phyloP scores from a whole-genome alignment of 768 basidiomycete genomes.

The Sarcodon sp. region DNA sequence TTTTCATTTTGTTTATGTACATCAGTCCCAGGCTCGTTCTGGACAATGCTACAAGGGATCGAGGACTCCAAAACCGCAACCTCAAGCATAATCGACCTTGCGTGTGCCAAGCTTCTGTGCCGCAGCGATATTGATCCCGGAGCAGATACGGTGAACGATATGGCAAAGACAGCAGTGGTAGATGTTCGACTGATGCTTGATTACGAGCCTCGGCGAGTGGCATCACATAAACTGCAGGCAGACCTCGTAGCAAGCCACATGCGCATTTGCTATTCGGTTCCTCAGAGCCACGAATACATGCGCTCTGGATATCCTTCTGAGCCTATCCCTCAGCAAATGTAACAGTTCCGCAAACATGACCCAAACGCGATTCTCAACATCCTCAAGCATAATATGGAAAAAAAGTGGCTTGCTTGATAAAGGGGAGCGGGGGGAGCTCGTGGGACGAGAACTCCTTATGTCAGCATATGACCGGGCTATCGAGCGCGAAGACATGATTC shows the following conservation, averaged over 20 bases:
- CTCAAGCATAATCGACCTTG: background rate
- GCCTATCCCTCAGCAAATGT: conserved; percentile 14
- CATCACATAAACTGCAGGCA: background rate
- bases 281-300: conserved; percentile 11
- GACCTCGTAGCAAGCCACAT: conserved; percentile 15
- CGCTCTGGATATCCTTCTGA: conserved; percentile 19
- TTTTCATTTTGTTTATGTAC: conserved; percentile 1
- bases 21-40: conserved; percentile 2
- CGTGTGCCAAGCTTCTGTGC: background rate
- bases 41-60: background rate
- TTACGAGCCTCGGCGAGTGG: conserved; percentile 4
- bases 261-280: conserved; percentile 15
- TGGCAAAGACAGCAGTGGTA: background rate
- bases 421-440: conserved; percentile 13
- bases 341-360: background rate
- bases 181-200: conserved; percentile 9
- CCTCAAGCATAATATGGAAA: conserved; percentile 1
- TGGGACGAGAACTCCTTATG: conserved; percentile 13
- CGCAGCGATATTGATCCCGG: background rate
- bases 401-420: conserved; percentile 6
- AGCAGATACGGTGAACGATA: background rate
- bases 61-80: background rate
- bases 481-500: background rate
- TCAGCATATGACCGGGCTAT: conserved; percentile 13
- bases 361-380: background rate